A percentile compares a stretch with the other conserved stretches of the same genome.
Evolutionary conservation across 2,329 filamentous ascomycete species (phyloP).

Genomic region (Zasmidium angulare): DNA sequence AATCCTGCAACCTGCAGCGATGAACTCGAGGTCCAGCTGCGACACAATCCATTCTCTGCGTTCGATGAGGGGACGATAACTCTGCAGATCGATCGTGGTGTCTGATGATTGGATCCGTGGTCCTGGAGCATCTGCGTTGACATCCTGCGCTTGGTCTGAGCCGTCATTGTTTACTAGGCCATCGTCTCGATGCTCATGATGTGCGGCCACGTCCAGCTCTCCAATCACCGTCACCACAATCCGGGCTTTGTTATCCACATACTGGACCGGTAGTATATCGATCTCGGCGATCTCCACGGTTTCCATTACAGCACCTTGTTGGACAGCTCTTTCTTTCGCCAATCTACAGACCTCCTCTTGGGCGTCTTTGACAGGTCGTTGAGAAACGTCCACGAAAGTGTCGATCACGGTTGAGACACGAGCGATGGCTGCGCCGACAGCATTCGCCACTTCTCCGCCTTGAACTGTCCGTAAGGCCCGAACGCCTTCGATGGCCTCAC

Average conservation of each 20-base stretch:
- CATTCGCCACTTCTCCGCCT: constrained; percentile 58
- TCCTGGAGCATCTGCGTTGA: constrained; percentile 44
- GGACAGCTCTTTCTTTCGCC: constrained; percentile 39
- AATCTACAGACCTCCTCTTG: constrained; percentile 39
- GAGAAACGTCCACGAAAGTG: constrained; percentile 48
- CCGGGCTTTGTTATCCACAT: constrained; percentile 35
- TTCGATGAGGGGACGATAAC: too few species aligned
- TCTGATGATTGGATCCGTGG: constrained; percentile 39
- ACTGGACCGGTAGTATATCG: constrained; percentile 41
- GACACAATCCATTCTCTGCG: constrained; percentile 55
- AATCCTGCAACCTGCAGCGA: constrained; percentile 60
- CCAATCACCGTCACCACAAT: constrained; percentile 35
- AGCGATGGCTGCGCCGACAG: constrained; percentile 60
- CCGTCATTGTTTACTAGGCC: constrained; percentile 13
- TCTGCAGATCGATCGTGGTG: too few species aligned
- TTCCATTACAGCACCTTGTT: constrained; percentile 34
- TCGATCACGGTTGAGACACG: constrained; percentile 56
- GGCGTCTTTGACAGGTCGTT: constrained; percentile 39
- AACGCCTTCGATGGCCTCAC: constrained; percentile 51
- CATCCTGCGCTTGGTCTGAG: constrained; percentile 15
- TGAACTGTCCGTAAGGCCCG: constrained; percentile 52
- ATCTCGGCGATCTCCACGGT: constrained; percentile 49
- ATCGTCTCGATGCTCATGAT: constrained; percentile 27
- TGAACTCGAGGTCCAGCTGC: constrained; percentile 59
- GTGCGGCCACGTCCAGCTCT: constrained; percentile 34